A percentile compares a stretch with the other conserved stretches of the same genome.
Evolutionary conservation across 1,139 yeast species (phyloP).

Genomic region (Blastobotrys arbuscula): DNA sequence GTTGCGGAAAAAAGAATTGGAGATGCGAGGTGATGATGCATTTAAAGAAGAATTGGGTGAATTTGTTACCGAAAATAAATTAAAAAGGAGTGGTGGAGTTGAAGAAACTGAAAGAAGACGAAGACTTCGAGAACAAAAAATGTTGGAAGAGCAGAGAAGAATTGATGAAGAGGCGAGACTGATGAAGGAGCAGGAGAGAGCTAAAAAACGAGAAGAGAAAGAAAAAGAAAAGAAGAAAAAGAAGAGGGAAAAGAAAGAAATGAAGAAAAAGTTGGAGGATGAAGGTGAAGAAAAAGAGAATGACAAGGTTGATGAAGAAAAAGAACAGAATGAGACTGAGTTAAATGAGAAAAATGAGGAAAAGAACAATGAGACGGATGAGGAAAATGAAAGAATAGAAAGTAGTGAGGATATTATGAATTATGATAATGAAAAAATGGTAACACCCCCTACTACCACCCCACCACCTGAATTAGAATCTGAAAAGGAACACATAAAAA

Average conservation of each 20-base stretch:
- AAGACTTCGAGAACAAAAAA: slow-evolving; percentile 50
- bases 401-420: slow-evolving; percentile 1
- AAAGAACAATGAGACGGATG: slow-evolving; percentile 1
- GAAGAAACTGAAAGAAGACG: slow-evolving; percentile 76
- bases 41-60: slow-evolving; percentile 85
- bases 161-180: slow-evolving; percentile 28
- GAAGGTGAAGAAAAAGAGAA: slow-evolving; percentile 2
- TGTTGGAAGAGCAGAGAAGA: slow-evolving; percentile 30
- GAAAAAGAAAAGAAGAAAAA: slow-evolving; percentile 15
- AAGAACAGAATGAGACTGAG: slow-evolving; percentile 7
- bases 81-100: slow-evolving; percentile 82
- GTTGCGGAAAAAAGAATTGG: slow-evolving; percentile 66
- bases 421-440: too few species aligned
- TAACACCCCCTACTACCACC: too few species aligned
- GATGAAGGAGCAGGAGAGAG: slow-evolving; percentile 18
- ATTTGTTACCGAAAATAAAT: slow-evolving; percentile 69
- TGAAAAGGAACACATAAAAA: too few species aligned
- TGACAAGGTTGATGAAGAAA: slow-evolving; percentile 3
- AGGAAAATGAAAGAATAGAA: slow-evolving; percentile 3
- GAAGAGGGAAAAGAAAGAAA: slow-evolving; percentile 29
- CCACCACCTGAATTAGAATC: too few species aligned
- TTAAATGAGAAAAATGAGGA: neutral
- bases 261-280: slow-evolving; percentile 9
- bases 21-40: slow-evolving; percentile 50
- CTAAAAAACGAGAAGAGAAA: slow-evolving; percentile 18